These are phyloP conservation scores for Umbelopsis sp. DNA, from an alignment of 192 early-diverging fungal species.

Conservation along the genomic window DNA sequence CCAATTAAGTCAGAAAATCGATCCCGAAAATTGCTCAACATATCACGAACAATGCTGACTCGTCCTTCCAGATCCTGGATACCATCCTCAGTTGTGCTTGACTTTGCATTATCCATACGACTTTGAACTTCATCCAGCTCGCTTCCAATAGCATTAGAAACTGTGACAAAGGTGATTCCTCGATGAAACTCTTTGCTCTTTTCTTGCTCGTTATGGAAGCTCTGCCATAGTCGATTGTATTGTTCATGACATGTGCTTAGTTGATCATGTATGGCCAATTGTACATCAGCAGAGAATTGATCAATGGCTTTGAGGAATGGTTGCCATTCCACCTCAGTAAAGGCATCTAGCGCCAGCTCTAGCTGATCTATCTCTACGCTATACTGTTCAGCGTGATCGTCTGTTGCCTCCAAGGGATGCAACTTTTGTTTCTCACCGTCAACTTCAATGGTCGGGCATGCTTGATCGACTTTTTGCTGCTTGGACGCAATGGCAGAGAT, in stretches of 20 bases:
- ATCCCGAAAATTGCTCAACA: constrained; percentile 22
- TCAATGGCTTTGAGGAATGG: constrained; percentile 2
- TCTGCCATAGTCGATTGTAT: background rate
- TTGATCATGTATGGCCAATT: background rate
- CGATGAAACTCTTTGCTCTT: constrained; percentile 7
- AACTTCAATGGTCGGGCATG: background rate
- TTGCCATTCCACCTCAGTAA: constrained; percentile 17
- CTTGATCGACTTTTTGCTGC: background rate
- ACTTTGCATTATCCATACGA: constrained; percentile 30
- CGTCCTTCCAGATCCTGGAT: constrained; percentile 34
- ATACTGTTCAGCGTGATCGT: constrained; percentile 4
- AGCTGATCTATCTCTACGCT: background rate
- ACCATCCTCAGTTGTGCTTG: constrained; percentile 32
- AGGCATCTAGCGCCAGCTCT: constrained; percentile 1
- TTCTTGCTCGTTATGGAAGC: background rate
- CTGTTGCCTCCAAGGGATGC: constrained; percentile 19
- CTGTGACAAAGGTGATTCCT: background rate
- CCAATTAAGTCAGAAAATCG: constrained; percentile 27
- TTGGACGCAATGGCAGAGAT: background rate
- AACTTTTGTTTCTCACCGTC: background rate
- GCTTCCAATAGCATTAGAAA: constrained; percentile 11
- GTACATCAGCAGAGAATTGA: constrained; percentile 18
- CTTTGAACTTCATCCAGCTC: constrained; percentile 31
- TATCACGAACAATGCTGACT: constrained; percentile 22
- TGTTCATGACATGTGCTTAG: background rate